Evolutionary conservation across 441 rosid species (phyloP).

Genomic region (Pelargonium cotyledonis): DNA sequence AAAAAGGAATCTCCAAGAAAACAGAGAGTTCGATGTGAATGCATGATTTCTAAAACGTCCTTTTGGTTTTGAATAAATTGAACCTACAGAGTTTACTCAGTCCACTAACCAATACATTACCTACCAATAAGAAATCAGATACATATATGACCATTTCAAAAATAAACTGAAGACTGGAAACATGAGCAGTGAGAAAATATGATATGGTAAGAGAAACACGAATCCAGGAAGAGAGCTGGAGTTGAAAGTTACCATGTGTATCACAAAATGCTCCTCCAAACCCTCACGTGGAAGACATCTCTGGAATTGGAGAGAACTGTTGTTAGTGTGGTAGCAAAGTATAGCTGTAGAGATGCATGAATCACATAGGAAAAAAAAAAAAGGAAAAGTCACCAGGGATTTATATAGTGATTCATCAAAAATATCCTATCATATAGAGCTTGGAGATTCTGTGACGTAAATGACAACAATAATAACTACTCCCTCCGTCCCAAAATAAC

Average conservation of each 20-base stretch:
- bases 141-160: too few relatives aligned
- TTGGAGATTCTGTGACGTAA: neutral
- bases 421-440: neutral
- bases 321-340: conserved; percentile 6
- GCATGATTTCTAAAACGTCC: too few relatives aligned
- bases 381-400: neutral
- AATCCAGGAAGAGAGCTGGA: neutral
- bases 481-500: too few relatives aligned
- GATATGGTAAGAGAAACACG: neutral
- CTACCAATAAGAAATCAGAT: too few relatives aligned
- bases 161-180: neutral
- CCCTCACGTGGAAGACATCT: conserved; percentile 81
- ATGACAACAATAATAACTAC: neutral
- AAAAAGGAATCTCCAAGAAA: neutral
- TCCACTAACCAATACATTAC: too few relatives aligned
- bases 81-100: too few relatives aligned
- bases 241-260: conserved; percentile 61
- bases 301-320: conserved; percentile 35
- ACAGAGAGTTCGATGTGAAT: too few relatives aligned
- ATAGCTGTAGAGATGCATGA: neutral
- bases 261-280: conserved; percentile 80
- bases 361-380: conserved; percentile 6
- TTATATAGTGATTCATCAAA: conserved; percentile 2
- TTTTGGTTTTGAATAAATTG: too few relatives aligned
- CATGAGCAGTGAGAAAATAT: neutral